Evolutionary conservation across 805 yeast species (phyloP).

Genomic region (Ogataea philodendri): DNA sequence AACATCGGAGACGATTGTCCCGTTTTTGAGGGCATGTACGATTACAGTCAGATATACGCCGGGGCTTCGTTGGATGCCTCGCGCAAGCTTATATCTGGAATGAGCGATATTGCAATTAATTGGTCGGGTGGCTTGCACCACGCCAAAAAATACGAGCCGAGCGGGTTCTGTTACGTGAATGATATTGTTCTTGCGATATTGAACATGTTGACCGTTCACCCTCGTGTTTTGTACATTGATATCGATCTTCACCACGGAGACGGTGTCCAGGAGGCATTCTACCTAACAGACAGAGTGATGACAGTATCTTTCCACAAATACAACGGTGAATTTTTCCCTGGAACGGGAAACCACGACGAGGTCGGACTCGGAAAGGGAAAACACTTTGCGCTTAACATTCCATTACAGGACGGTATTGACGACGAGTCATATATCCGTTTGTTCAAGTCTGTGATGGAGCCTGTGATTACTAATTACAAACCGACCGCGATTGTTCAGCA

Average conservation of each 20-base stretch:
- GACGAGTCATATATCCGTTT: slow-evolving; percentile 77
- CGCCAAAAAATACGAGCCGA: slow-evolving; percentile 91
- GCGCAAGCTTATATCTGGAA: slow-evolving; percentile 76
- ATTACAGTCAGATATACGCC: slow-evolving; percentile 81
- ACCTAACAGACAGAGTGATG: slow-evolving; percentile 93
- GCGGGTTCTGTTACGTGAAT: slow-evolving; percentile 93
- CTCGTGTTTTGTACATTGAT: slow-evolving; percentile 89
- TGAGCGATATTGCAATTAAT: slow-evolving; percentile 91
- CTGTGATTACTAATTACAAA: slow-evolving; percentile 85
- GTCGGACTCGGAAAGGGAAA: slow-evolving; percentile 87
- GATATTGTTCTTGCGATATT: slow-evolving; percentile 89
- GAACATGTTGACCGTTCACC: slow-evolving; percentile 82
- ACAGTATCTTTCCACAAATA: slow-evolving; percentile 94
- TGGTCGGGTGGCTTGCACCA: slow-evolving; percentile 98
- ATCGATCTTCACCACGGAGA: slow-evolving; percentile 97
- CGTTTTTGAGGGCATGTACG: slow-evolving; percentile 91
- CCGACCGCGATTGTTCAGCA: slow-evolving; percentile 94
- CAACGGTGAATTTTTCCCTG: slow-evolving; percentile 94
- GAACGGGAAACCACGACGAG: slow-evolving; percentile 92
- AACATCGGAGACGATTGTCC: slow-evolving; percentile 95
- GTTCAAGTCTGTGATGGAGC: slow-evolving; percentile 83
- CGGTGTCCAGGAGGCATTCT: slow-evolving; percentile 97
- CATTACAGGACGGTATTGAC: slow-evolving; percentile 92
- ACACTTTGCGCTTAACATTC: slow-evolving; percentile 85
- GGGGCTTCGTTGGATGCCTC: slow-evolving; percentile 96